phyloP scores from a whole-genome alignment of 805 yeast species.

The Clavispora phyllophila region DNA sequence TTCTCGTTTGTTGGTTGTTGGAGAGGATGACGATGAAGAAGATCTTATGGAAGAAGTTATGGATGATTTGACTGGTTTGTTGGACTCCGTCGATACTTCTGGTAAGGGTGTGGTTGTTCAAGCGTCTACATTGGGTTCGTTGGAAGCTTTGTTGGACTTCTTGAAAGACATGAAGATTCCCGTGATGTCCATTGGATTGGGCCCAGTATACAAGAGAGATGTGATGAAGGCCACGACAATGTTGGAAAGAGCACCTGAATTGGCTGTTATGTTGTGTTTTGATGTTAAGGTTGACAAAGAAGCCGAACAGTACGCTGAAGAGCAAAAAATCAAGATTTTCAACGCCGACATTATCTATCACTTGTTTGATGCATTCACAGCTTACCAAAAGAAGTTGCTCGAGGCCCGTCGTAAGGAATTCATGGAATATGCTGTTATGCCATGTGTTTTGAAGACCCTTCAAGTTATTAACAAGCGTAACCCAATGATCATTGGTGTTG shows the following conservation, averaged over 20 bases:
- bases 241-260: slow-evolving; percentile 95
- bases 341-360: slow-evolving; percentile 96
- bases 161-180: slow-evolving; percentile 98
- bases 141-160: slow-evolving; percentile 96
- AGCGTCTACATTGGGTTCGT: slow-evolving; percentile 96
- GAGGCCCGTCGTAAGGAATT: slow-evolving; percentile 89
- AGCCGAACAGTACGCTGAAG: slow-evolving; percentile 96
- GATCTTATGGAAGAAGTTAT: slow-evolving; percentile 96
- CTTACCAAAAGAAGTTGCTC: slow-evolving; percentile 80
- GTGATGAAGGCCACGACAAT: slow-evolving; percentile 96
- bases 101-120: slow-evolving; percentile 98
- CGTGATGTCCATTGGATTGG: slow-evolving; percentile 96
- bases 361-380: slow-evolving; percentile 89
- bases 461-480: slow-evolving; percentile 97
- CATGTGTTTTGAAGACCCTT: slow-evolving; percentile 88
- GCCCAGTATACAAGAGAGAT: slow-evolving; percentile 97
- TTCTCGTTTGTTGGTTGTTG: slow-evolving; percentile 89
- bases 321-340: slow-evolving; percentile 86
- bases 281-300: slow-evolving; percentile 97
- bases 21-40: slow-evolving; percentile 96
- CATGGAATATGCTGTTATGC: slow-evolving; percentile 85
- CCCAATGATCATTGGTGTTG: slow-evolving; percentile 99
- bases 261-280: slow-evolving; percentile 96
- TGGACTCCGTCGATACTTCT: slow-evolving; percentile 89
- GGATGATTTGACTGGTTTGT: slow-evolving; percentile 94